Evolutionary conservation across 2,329 filamentous ascomycete species (phyloP).

Genomic region (Blastomyces emzantsi): DNA sequence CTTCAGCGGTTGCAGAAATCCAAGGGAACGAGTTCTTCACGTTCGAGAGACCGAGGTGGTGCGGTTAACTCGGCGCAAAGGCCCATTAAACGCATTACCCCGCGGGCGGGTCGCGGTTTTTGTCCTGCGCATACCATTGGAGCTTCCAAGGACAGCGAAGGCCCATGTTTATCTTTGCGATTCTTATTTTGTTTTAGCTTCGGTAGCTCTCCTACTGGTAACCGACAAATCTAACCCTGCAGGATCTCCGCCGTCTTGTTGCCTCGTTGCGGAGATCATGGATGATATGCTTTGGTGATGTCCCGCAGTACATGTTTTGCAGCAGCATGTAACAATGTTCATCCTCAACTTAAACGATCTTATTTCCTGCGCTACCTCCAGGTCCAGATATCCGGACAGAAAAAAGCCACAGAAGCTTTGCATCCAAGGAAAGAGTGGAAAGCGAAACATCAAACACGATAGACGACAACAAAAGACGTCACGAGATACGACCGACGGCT

Average conservation of each 20-base stretch:
- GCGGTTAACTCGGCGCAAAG: not conserved
- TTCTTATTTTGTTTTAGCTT: not conserved
- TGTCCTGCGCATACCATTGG: not conserved
- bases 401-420: not conserved
- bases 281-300: not conserved
- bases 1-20: not conserved
- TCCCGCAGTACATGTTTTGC: not conserved
- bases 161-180: not conserved
- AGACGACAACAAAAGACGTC: not conserved
- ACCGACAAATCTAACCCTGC: slow-evolving; percentile 3
- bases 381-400: not conserved
- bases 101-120: not conserved
- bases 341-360: not conserved
- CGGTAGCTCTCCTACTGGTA: slow-evolving; percentile 9
- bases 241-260: not conserved
- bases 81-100: not conserved
- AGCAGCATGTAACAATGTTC: not conserved
- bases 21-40: not conserved
- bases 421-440: not conserved
- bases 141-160: not conserved
- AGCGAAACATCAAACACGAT: not conserved
- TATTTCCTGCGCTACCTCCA: not conserved
- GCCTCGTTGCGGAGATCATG: not conserved
- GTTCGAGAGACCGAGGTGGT: not conserved
- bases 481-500: slow-evolving; percentile 4